Percentiles rank a stretch among this genome's conserved stretches.
phyloP scores from a whole-genome alignment of 2,329 filamentous ascomycete species.

The Penicillium griseofulvum region DNA sequence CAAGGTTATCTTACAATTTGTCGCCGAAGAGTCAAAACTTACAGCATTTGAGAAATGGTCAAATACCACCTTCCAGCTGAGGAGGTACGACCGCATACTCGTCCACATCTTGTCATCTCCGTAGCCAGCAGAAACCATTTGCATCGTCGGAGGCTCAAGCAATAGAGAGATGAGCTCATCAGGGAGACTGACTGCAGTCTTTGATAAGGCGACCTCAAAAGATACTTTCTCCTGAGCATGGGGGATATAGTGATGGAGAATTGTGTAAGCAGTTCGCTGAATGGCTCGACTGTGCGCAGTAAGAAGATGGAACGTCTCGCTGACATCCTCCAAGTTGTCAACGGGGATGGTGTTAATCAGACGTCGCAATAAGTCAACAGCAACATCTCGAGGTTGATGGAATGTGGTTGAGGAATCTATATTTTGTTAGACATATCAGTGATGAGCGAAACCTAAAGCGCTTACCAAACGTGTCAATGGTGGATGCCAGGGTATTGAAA shows the following conservation, averaged over 20 bases:
- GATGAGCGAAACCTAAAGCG: background rate
- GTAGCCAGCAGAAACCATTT: constrained; percentile 63
- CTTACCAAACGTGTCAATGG: constrained; percentile 43
- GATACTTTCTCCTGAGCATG: constrained; percentile 76
- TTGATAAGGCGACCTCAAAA: constrained; percentile 63
- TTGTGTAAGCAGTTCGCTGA: constrained; percentile 74
- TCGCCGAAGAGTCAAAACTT: constrained; percentile 17
- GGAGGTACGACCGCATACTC: constrained; percentile 71
- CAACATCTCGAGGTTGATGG: constrained; percentile 68
- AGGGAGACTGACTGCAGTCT: constrained; percentile 64
- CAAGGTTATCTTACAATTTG: background rate
- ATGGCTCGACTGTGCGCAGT: constrained; percentile 72
- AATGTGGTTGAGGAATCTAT: constrained; percentile 51
- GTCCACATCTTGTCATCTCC: constrained; percentile 66
- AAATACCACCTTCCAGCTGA: constrained; percentile 88
- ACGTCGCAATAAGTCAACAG: constrained; percentile 71
- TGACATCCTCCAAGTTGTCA: constrained; percentile 60
- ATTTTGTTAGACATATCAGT: constrained; percentile 6
- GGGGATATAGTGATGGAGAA: constrained; percentile 79
- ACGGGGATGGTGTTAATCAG: constrained; percentile 64
- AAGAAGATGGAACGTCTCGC: constrained; percentile 71
- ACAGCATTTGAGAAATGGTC: constrained; percentile 73
- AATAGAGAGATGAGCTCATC: constrained; percentile 82
- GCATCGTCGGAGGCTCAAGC: constrained; percentile 70
- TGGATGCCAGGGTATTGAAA: constrained; percentile 54